Evolutionary conservation across 176 grass and related monocot genomes (phyloP).

Genomic region (Chrysopogon serrulatus): DNA sequence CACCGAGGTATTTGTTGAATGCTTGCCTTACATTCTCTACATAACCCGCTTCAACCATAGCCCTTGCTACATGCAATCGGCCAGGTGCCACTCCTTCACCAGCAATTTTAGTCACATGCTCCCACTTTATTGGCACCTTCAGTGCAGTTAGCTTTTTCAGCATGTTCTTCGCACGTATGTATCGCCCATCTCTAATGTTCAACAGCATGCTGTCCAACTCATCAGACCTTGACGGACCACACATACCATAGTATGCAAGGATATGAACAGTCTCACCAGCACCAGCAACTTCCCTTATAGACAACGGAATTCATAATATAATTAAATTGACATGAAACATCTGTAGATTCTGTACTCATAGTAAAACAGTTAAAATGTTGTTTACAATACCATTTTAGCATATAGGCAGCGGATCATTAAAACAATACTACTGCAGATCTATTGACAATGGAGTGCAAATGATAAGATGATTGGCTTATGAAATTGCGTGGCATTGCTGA

Average conservation of each 20-base stretch:
- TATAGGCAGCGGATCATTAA: background rate
- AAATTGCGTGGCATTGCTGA: background rate
- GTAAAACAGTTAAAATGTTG: background rate
- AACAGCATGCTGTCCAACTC: conserved; percentile 73
- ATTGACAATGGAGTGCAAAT: background rate
- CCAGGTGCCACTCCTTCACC: conserved; percentile 90
- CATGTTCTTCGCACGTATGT: conserved; percentile 80
- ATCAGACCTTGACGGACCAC: conserved; percentile 63
- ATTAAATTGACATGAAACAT: background rate
- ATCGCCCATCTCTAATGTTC: conserved; percentile 77
- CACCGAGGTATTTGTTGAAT: conserved; percentile 86
- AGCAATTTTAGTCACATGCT: conserved; percentile 71
- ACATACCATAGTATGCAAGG: conserved; percentile 95
- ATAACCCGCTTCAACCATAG: conserved; percentile 80
- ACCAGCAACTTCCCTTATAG: conserved; percentile 51
- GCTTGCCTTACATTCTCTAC: conserved; percentile 82
- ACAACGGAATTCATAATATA: conserved; percentile 21
- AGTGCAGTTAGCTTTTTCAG: conserved; percentile 65
- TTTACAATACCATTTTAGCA: background rate
- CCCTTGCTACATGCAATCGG: conserved; percentile 77
- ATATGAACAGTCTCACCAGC: conserved; percentile 80
- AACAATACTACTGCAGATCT: background rate
- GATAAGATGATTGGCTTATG: background rate
- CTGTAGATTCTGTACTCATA: background rate
- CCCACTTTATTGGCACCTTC: conserved; percentile 74